A percentile compares a stretch with the other conserved stretches of the same genome.
These are phyloP conservation scores for Candida xiaguanensis DNA, from an alignment of 805 yeast genomes.

Conservation along the genomic window DNA sequence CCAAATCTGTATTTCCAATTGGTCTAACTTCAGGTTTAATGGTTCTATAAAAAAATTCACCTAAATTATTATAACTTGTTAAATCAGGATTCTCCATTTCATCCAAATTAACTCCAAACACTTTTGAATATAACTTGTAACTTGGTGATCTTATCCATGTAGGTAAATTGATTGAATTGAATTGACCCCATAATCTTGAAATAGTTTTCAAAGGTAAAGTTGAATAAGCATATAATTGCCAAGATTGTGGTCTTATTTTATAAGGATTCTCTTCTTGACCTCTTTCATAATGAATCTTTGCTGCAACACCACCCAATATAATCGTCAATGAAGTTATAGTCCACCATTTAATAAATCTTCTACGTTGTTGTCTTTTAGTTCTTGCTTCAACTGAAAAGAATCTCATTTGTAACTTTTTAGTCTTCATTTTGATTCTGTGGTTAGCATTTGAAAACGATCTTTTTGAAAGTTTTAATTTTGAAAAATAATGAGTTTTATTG, in stretches of 20 bases:
- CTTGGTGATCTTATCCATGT: constrained; percentile 84
- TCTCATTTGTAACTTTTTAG: constrained; percentile 34
- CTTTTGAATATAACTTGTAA: constrained; percentile 66
- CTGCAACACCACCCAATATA: constrained; percentile 52
- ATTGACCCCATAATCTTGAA: constrained; percentile 92
- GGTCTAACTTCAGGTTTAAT: constrained; percentile 79
- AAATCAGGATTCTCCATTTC: constrained; percentile 87
- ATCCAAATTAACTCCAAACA: constrained; percentile 84
- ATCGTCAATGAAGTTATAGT: constrained; percentile 51
- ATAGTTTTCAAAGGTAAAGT: constrained; percentile 87
- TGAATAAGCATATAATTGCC: constrained; percentile 87
- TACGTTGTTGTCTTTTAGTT: constrained; percentile 33
- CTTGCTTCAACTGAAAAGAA: constrained; percentile 43
- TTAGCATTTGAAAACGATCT: constrained; percentile 36
- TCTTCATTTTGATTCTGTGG: constrained; percentile 30
- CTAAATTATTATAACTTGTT: constrained; percentile 68
- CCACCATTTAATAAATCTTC: constrained; percentile 49
- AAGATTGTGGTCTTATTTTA: constrained; percentile 64
- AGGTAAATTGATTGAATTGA: constrained; percentile 81
- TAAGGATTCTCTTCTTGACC: constrained; percentile 36
- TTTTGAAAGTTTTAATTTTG: constrained; percentile 21
- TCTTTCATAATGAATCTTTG: constrained; percentile 38
- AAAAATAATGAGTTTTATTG: constrained; percentile 16
- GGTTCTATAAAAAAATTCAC: constrained; percentile 87
- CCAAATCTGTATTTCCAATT: constrained; percentile 59